phyloP scores from a whole-genome alignment of 495 filamentous ascomycete species.

The Neurospora sp. region DNA sequence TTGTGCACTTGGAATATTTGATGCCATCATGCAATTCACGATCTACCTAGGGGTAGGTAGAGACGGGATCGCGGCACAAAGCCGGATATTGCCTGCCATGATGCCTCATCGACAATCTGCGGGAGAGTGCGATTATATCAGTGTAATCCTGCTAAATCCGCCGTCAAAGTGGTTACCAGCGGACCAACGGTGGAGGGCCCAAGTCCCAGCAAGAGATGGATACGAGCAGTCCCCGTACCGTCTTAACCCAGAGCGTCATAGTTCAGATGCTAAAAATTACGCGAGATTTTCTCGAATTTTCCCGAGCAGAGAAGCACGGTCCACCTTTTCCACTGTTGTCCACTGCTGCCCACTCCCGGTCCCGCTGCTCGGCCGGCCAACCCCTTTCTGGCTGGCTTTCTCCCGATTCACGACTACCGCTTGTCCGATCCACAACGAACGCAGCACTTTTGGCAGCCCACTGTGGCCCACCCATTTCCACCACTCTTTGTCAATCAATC shows the following conservation, averaged over 20 bases:
- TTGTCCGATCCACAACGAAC: not conserved
- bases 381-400: not conserved
- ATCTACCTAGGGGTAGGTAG: not conserved
- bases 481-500: not conserved
- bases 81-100: not conserved
- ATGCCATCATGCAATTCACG: not conserved
- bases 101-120: not conserved
- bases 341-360: not conserved
- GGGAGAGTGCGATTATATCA: not conserved
- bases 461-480: not conserved
- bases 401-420: not conserved
- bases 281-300: not conserved
- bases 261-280: not conserved
- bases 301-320: not conserved
- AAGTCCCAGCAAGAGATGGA: not conserved
- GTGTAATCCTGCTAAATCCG: not conserved
- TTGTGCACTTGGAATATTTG: not conserved
- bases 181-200: not conserved
- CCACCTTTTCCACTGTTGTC: not conserved
- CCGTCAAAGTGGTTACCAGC: not conserved
- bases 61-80: not conserved
- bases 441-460: not conserved
- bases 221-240: not conserved
- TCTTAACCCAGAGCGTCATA: not conserved
- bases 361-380: not conserved